Base-by-base conservation (phyloP, 2,329 filamentous ascomycete species). In the Emericellopsis atlantica region DNA sequence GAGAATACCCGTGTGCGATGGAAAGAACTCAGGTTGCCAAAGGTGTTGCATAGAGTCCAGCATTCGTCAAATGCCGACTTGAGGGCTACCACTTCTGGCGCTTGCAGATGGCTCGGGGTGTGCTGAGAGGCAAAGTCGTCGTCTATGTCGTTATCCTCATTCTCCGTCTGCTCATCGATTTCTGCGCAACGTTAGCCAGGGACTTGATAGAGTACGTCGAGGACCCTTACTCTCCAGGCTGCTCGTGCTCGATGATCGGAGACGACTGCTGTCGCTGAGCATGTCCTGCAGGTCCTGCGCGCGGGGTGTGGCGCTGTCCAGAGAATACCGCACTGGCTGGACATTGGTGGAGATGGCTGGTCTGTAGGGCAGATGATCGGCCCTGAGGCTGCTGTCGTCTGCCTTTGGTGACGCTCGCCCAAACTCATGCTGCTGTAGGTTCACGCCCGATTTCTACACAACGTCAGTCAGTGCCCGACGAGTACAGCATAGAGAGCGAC, bases 1-100 rank as follows among this genome's bases (percentile, higher is more conserved):
- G 77, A 79, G 58, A 92, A 90, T 26, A 88, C 80, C 16, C 84
- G 74, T 49, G 86, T 76, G 23, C 87, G 78, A 54, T 95, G 85
- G 47, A 82, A 83, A 15, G 84, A 89, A 58, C 87, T 94, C 15
- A 95, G 69, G 47, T 76, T 85, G 18, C 87, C 86, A 26, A 95
- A 66, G 0, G 88, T 94, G 54, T 95, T 95, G 65, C 89, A 95
- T 12, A 95, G 66, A 1, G 82, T 93, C 89, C 89, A 95, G 60
- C 88, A 95, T 63, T 95, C 86, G 46, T 83, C 77, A 14, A 95
- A 68, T 3, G 88, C 86, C 24, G 76, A 77, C 46, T 76, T 77
- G n/a, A 95, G 65, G 7, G 82, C 81, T 22, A 62, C 66, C 21
- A 85, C 66, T 51, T 87, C 81, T 39, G 70, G 67, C 42, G 76